Conservation (phyloP, 2,329 filamentous ascomycete genomes). For the Phaeoacremonium minimum region DNA sequence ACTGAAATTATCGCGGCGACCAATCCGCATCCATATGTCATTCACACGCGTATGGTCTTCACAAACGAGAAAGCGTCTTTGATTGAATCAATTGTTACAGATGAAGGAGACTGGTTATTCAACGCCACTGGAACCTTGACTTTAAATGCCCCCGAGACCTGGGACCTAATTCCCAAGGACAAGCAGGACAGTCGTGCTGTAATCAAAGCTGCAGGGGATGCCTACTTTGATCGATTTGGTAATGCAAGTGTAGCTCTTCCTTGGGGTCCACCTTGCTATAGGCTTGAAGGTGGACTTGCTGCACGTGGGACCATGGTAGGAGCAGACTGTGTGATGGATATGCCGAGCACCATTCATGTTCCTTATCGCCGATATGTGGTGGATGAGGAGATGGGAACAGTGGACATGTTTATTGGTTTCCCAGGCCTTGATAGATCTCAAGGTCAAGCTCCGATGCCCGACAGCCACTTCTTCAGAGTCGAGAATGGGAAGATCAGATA, state of each 20-base stretch:
- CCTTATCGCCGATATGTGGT: constrained; percentile 21
- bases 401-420: constrained; percentile 20
- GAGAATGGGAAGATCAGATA: constrained; percentile 19
- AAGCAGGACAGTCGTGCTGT: constrained; percentile 21
- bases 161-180: constrained; percentile 23
- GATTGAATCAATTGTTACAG: constrained; percentile 24
- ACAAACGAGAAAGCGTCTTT: constrained; percentile 12
- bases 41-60: constrained; percentile 23
- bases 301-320: constrained; percentile 9
- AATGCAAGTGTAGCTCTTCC: constrained; percentile 19
- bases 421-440: constrained; percentile 13
- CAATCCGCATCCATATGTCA: constrained; percentile 14
- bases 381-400: constrained; percentile 20
- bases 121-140: constrained; percentile 27
- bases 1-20: constrained; percentile 17
- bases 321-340: constrained; percentile 16
- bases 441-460: constrained; percentile 12
- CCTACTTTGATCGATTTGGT: constrained; percentile 20
- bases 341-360: constrained; percentile 17
- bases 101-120: constrained; percentile 29
- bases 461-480: constrained; percentile 22
- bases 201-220: constrained; percentile 26
- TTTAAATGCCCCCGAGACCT: constrained; percentile 24
- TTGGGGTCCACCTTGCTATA: constrained; percentile 16
- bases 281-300: constrained; percentile 20